Evolutionary conservation across 2,329 filamentous ascomycete genomes (phyloP).

Genomic region (Diaporthe humulicola): DNA sequence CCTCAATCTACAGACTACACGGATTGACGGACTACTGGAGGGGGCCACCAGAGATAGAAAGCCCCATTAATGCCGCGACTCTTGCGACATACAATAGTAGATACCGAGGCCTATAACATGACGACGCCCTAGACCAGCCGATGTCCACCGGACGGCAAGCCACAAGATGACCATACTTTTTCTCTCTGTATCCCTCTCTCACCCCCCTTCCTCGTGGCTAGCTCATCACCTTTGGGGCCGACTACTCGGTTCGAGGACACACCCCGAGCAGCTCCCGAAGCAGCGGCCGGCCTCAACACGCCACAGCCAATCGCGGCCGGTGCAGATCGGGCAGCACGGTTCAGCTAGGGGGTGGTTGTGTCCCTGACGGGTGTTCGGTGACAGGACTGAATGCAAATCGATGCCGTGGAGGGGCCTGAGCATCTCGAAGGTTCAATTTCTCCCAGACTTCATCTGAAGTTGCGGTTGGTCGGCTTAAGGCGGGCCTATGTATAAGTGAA

Average conservation of each 20-base stretch:
- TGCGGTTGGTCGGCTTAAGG: background rate
- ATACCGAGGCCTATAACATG: slow-evolving; percentile 4
- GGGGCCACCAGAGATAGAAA: slow-evolving; percentile 17
- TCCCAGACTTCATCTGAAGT: slow-evolving; percentile 24
- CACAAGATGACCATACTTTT: background rate
- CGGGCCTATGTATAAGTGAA: background rate
- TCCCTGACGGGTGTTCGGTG: background rate
- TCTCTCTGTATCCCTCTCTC: background rate
- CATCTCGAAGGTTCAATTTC: slow-evolving; percentile 25
- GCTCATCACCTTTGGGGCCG: background rate
- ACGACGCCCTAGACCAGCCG: background rate
- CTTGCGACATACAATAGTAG: background rate
- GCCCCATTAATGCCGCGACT: slow-evolving; percentile 25
- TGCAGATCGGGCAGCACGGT: background rate
- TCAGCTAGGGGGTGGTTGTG: background rate
- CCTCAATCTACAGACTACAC: background rate
- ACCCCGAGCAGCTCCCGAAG: too few species aligned
- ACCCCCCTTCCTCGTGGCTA: background rate
- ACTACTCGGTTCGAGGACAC: slow-evolving; percentile 2
- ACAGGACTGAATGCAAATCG: background rate
- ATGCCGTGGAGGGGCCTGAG: slow-evolving; percentile 16
- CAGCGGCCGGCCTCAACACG: background rate
- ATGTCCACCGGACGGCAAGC: background rate
- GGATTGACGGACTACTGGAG: background rate
- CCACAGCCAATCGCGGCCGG: background rate